Evolutionary conservation across 1,139 yeast species (phyloP).

Genomic region (Arxiozyma heterogenica): DNA sequence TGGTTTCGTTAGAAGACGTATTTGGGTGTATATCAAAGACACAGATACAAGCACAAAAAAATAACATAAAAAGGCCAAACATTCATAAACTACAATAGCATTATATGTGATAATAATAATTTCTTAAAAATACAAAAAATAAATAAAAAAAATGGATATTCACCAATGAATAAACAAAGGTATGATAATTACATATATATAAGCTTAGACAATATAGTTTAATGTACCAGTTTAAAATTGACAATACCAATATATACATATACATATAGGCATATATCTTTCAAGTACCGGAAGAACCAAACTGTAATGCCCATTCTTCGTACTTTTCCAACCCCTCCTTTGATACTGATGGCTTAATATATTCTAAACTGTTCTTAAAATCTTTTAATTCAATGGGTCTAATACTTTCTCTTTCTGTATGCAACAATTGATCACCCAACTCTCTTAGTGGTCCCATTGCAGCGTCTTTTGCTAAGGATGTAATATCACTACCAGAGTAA

Average conservation of each 20-base stretch:
- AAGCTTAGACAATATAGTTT: too few species aligned
- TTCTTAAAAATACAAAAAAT: too few species aligned
- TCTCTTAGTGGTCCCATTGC: conserved; percentile 97
- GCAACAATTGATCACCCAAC: conserved; percentile 76
- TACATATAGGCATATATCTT: neutral
- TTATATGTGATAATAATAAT: too few species aligned
- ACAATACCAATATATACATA: too few species aligned
- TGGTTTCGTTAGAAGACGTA: conserved; percentile 47
- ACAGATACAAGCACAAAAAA: neutral
- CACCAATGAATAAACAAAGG: neutral
- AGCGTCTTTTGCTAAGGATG: conserved; percentile 93
- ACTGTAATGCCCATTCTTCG: conserved; percentile 85
- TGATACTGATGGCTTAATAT: conserved; percentile 88
- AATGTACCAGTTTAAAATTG: too few species aligned
- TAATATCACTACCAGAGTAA: conserved; percentile 87
- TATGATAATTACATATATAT: too few species aligned
- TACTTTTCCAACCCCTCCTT: conserved; percentile 67
- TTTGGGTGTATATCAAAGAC: conserved; percentile 44
- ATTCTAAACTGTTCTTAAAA: conserved; percentile 66
- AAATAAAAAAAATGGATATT: neutral
- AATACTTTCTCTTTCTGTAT: conserved; percentile 79
- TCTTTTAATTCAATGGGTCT: conserved; percentile 71
- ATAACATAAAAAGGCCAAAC: neutral
- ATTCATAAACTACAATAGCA: too few species aligned
- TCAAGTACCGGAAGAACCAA: conserved; percentile 84